phyloP scores from a whole-genome alignment of 441 rosid genomes.

The Breynia disticha region DNA sequence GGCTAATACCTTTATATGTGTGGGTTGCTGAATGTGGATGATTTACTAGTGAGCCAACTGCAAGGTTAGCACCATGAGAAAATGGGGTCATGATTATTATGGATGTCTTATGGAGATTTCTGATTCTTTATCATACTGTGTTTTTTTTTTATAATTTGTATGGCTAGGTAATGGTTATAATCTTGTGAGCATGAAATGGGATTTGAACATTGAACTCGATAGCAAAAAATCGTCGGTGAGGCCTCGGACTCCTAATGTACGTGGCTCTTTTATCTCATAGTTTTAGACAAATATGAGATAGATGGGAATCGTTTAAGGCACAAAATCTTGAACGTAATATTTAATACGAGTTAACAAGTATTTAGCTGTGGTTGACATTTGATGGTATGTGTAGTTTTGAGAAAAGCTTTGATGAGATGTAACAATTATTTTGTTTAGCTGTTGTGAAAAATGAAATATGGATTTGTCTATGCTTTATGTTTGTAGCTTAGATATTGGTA shows the following conservation, averaged over 20 bases:
- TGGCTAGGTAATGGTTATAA: constrained; percentile 10
- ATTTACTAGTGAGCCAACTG: constrained; percentile 1
- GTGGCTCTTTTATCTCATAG: background rate
- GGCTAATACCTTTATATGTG: constrained; percentile 5
- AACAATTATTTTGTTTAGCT: no score
- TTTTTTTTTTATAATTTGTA: constrained; percentile 1
- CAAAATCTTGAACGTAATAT: background rate
- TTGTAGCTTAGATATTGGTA: no score
- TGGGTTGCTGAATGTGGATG: constrained; percentile 3
- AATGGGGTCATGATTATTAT: background rate
- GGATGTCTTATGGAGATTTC: constrained; percentile 1
- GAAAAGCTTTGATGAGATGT: no score
- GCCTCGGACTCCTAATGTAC: constrained; percentile 3
- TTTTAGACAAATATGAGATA: background rate
- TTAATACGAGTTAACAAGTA: no score
- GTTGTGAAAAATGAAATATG: no score
- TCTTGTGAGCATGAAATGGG: constrained; percentile 8
- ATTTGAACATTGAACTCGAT: background rate
- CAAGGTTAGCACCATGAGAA: constrained; percentile 14
- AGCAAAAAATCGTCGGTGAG: background rate
- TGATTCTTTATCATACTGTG: constrained; percentile 5
- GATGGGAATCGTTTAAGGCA: background rate
- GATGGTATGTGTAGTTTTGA: background rate
- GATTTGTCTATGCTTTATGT: no score
- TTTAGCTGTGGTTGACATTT: background rate